These are phyloP conservation scores for Hypholoma sublateritium DNA, from an alignment of 768 basidiomycete genomes.

Conservation along the genomic window DNA sequence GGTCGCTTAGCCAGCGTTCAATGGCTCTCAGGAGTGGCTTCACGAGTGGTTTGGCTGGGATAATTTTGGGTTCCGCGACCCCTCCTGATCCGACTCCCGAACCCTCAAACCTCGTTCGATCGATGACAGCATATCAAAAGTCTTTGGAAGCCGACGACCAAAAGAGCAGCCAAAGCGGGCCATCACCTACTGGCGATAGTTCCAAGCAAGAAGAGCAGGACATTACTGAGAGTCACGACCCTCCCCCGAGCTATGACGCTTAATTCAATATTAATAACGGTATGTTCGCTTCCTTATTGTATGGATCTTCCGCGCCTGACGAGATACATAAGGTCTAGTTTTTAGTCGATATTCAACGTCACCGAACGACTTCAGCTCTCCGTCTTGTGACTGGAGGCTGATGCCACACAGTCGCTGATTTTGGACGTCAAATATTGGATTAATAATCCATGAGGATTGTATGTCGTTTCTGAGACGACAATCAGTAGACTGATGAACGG, in stretches of 20 bases:
- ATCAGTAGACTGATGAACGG: not conserved
- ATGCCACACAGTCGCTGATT: conserved; percentile 4
- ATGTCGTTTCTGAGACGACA: not conserved
- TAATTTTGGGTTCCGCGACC: not conserved
- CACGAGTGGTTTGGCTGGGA: conserved; percentile 2
- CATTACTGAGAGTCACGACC: conserved; percentile 12
- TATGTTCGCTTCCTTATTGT: too few relatives aligned
- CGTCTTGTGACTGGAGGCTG: not conserved
- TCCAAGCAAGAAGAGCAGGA: conserved; percentile 3
- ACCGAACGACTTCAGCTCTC: not conserved
- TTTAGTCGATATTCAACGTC: not conserved
- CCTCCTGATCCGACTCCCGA: not conserved
- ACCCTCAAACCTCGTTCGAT: conserved; percentile 18
- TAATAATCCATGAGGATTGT: conserved; percentile 5
- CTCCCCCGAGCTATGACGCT: conserved; percentile 19
- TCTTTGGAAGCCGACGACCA: conserved; percentile 22
- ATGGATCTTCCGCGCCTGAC: too few relatives aligned
- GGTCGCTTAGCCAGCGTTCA: not conserved
- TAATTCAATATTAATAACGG: not conserved
- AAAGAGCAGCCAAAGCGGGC: conserved; percentile 6
- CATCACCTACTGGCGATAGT: conserved; percentile 1
- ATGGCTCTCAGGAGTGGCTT: not conserved
- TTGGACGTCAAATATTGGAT: conserved; percentile 10
- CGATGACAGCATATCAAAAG: conserved; percentile 25
- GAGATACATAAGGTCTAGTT: too few relatives aligned